A percentile compares a stretch with the other conserved stretches of the same genome.
Evolutionary conservation across 495 filamentous ascomycete species (phyloP).

Genomic region (Podospora pseudopauciseta): DNA sequence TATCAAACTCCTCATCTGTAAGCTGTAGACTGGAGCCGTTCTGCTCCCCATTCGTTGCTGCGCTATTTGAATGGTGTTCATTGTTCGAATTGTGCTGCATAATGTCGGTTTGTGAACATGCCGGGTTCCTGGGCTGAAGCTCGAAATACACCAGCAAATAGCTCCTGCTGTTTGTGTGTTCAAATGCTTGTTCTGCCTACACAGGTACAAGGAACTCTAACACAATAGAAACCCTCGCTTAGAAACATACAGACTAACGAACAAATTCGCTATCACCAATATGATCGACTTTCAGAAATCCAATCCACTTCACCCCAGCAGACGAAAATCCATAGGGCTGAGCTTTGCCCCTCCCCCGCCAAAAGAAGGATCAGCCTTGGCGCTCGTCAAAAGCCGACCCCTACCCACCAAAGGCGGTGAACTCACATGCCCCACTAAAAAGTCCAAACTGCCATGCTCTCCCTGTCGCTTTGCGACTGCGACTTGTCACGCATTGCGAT

Average conservation of each 20-base stretch:
- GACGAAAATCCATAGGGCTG: constrained; percentile 23
- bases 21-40: constrained; percentile 15
- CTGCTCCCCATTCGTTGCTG: background rate
- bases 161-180: too few relatives aligned
- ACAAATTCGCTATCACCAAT: background rate
- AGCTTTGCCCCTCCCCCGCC: constrained; percentile 20
- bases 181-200: too few relatives aligned
- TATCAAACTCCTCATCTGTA: constrained; percentile 35
- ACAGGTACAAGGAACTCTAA: background rate
- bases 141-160: too few relatives aligned
- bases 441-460: constrained; percentile 17
- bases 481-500: background rate
- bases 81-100: background rate
- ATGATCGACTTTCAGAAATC: background rate
- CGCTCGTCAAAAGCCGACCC: background rate
- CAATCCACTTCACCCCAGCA: background rate
- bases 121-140: background rate
- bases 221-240: background rate
- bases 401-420: constrained; percentile 25
- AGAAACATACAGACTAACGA: background rate
- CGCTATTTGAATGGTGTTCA: background rate
- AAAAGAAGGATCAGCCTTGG: constrained; percentile 14
- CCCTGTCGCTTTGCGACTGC: background rate
- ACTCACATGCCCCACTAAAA: constrained; percentile 30
- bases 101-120: background rate